Base-by-base conservation (phyloP, 345 rosid species). In the Crucihimalaya himalaica region DNA sequence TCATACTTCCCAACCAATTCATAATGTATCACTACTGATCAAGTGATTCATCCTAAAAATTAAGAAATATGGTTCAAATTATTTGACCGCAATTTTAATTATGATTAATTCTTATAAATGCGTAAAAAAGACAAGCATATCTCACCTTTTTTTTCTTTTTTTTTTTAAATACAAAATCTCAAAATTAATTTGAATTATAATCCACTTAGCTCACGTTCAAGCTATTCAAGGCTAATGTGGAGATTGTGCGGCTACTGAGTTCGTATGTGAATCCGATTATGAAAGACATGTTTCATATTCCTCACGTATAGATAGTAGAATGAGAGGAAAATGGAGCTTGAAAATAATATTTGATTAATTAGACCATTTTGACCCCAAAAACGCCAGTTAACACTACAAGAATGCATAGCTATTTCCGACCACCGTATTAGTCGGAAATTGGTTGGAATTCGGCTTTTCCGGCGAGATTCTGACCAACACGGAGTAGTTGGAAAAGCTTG, bases 361-460 rank as follows among this genome's bases (percentile, higher is more conserved):
- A 25, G 18, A 32, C 7, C 29, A 61, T 31, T 23, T 35, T 59
- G 75, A 71, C 28, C 66, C 4, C 3, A 62, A 42, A 59, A 27
- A 25, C 5, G 51, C 68, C 2, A 71, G 68, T 59, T n/a, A n/a
- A n/a, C n/a, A n/a, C n/a, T n/a, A n/a, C n/a, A n/a, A n/a, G n/a
- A n/a, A n/a, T n/a, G n/a, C n/a, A n/a, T n/a, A n/a, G n/a, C n/a
- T n/a, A n/a, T n/a, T n/a, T n/a, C n/a, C n/a, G n/a, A n/a, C n/a
- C n/a, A n/a, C n/a, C n/a, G n/a, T n/a, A n/a, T n/a, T n/a, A n/a
- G n/a, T n/a, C n/a, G n/a, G n/a, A n/a, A n/a, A n/a, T n/a, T n/a
- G n/a, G n/a, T n/a, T n/a, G n/a, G n/a, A n/a, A n/a, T n/a, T n/a
- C n/a, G n/a, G n/a, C n/a, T n/a, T n/a, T n/a, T n/a, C n/a, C n/a